phyloP scores from a whole-genome alignment of 257 asterid genomes.

The Forsythia viridissima region DNA sequence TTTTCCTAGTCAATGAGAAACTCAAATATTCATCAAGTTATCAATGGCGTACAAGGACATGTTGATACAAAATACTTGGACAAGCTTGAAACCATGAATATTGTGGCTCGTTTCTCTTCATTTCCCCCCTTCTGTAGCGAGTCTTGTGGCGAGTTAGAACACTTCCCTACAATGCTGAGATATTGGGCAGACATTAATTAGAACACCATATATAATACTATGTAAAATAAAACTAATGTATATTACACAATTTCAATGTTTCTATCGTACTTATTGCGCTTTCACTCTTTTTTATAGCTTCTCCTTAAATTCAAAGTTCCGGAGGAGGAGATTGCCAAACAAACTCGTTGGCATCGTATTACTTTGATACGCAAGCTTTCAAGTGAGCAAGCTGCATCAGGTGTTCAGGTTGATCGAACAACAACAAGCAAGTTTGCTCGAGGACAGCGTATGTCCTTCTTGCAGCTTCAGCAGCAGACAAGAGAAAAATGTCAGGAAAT shows the following conservation, averaged over 20 bases:
- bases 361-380: conserved; percentile 96
- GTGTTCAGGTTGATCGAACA: conserved; percentile 91
- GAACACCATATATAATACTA: background rate
- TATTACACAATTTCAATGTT: background rate
- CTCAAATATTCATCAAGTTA: background rate
- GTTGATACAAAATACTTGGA: background rate
- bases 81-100: background rate
- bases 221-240: background rate
- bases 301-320: conserved; percentile 93
- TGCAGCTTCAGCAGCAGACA: conserved; percentile 99
- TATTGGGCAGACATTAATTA: background rate
- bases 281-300: conserved; percentile 55
- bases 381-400: conserved; percentile 98
- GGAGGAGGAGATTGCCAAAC: conserved; percentile 86
- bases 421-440: conserved; percentile 97
- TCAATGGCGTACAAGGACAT: background rate
- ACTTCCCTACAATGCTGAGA: background rate
- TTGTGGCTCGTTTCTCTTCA: background rate
- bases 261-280: conserved; percentile 20
- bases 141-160: background rate
- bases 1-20: background rate
- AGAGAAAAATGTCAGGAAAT: conserved; percentile 99
- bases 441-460: conserved; percentile 98
- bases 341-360: conserved; percentile 96
- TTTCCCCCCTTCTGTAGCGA: background rate